Base-by-base conservation (phyloP, 768 basidiomycete genomes). In the Ramaria sp. region DNA sequence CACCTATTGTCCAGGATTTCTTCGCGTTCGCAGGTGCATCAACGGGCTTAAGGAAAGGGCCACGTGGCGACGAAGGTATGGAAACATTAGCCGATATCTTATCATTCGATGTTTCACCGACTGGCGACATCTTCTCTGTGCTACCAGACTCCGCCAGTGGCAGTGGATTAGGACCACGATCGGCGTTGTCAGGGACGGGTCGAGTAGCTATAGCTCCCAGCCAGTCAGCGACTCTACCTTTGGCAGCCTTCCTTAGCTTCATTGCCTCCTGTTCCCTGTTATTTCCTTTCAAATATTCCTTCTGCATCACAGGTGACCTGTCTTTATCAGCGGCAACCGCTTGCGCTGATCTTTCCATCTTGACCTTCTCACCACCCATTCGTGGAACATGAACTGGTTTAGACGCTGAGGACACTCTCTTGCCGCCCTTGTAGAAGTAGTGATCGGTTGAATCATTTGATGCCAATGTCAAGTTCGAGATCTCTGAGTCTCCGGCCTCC, bases 201-300 rank as follows among this genome's bases (percentile, higher is more conserved):
- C 20, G 47, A 24, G 24, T 3, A 50, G 82, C 82, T 47, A 88
- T 79, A 8, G 69, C 73, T 27, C 82, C 86, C 56, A 90, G 61
- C 87, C 87, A 90, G 7, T 82, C 85, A 8, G 86, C 74, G n/a
- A 90, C 81, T 22, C 84, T 70, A 6, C 85, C 85, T 57, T 84
- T 83, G 9, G 80, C 79, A 5, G 78, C 71, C 50, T 69, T 66
- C 44, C 70, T 62, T 20, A 78, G 57, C 32, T 68, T 66, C 28
- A 66, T 64, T 24, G 67, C 63, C 51, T 74, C 74, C 13, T 68
- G 64, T 32, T 69, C 69, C 57, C 66, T 69, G 28, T 45, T 47
- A 32, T 57, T 48, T 25, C 18, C 58, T 22, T 56, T 58, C 28
- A 52, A 16, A 27, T 6, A 8, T 2, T 32, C 45, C 24, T 4